A percentile compares a stretch with the other conserved stretches of the same genome.
Evolutionary conservation across 2,329 filamentous ascomycete genomes (phyloP).

Genomic region (Paecilomyces niveus): DNA sequence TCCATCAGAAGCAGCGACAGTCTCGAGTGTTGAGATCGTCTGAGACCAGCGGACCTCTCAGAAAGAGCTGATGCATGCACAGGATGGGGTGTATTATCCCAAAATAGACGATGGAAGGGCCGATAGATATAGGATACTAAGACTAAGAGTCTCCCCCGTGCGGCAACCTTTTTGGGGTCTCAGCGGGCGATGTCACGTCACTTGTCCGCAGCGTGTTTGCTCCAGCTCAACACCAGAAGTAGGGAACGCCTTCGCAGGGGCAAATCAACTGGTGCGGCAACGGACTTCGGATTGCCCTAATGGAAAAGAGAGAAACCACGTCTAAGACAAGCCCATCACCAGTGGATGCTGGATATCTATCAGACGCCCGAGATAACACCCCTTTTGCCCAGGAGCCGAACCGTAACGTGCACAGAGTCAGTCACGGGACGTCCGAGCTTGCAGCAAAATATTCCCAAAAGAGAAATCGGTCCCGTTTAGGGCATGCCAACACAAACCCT

Average conservation of each 20-base stretch:
- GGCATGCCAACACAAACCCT: neutral
- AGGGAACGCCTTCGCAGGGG: neutral
- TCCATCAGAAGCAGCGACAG: constrained; percentile 25
- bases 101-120: neutral
- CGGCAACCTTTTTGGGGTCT: neutral
- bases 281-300: neutral
- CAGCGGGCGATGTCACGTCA: neutral
- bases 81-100: neutral
- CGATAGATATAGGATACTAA: neutral
- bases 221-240: neutral
- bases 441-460: neutral
- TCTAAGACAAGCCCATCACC: neutral
- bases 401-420: neutral
- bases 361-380: neutral
- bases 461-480: neutral
- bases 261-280: neutral
- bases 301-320: neutral
- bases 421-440: neutral
- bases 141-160: neutral
- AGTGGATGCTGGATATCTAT: neutral
- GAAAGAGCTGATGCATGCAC: neutral
- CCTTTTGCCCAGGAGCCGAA: neutral
- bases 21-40: neutral
- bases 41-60: neutral
- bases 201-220: neutral